A percentile compares a stretch with the other conserved stretches of the same genome.
phyloP scores from a whole-genome alignment of 495 filamentous ascomycete species.

The Hapsidospora chrysogenum region DNA sequence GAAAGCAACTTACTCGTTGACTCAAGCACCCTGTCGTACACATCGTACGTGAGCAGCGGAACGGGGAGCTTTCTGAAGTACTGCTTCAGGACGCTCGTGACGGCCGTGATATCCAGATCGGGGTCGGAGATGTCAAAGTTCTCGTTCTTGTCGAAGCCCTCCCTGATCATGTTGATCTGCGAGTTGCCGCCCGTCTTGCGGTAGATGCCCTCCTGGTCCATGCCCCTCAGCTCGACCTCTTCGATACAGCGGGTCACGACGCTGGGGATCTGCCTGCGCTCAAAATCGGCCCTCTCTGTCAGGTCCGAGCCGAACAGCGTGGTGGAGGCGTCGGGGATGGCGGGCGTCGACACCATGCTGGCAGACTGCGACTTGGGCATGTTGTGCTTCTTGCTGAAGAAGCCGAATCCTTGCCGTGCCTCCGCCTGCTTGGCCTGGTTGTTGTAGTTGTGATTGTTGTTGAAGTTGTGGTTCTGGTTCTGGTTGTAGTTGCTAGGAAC shows the following conservation, averaged over 20 bases:
- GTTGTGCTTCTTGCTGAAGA: constrained; percentile 41
- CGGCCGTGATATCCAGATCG: constrained; percentile 86
- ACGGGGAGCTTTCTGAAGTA: constrained; percentile 91
- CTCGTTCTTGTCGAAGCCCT: constrained; percentile 73
- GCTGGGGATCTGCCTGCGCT: constrained; percentile 75
- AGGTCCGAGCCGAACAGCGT: constrained; percentile 86
- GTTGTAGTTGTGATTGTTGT: constrained; percentile 9
- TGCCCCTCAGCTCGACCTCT: constrained; percentile 90
- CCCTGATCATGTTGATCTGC: constrained; percentile 71
- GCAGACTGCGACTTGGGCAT: constrained; percentile 35
- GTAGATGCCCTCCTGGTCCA: constrained; percentile 98
- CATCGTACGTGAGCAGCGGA: constrained; percentile 80
- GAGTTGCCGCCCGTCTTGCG: constrained; percentile 86
- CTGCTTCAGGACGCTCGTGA: constrained; percentile 90
- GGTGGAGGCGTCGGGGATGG: constrained; percentile 36
- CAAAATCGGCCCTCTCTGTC: constrained; percentile 68
- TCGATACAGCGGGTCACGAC: constrained; percentile 91
- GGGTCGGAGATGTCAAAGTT: constrained; percentile 87
- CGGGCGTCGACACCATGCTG: constrained; percentile 26
- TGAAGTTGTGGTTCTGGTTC: background rate
- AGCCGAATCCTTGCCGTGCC: constrained; percentile 59
- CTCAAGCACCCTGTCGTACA: constrained; percentile 81
- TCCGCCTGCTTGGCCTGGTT: constrained; percentile 17
- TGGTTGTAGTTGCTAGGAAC: constrained; percentile 5
- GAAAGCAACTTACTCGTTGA: constrained; percentile 34